Conservation (phyloP, 2,329 filamentous ascomycete species). For the Cercospora janseana region DNA sequence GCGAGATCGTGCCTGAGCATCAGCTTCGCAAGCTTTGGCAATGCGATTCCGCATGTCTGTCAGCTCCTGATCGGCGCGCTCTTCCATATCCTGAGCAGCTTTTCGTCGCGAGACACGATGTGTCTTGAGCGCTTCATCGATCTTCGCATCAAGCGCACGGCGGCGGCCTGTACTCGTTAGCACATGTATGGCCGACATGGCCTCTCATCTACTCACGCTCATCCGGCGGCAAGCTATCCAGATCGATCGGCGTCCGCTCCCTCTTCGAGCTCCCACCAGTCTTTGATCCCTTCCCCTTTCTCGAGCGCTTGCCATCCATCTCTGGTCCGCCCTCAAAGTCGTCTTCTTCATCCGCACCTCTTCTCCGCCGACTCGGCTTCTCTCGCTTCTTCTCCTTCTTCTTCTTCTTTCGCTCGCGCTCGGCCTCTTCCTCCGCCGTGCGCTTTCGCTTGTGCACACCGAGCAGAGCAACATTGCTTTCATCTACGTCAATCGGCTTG, state of each 20-base stretch:
- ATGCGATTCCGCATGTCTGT: constrained; percentile 83
- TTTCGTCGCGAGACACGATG: constrained; percentile 73
- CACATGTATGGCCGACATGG: constrained; percentile 20
- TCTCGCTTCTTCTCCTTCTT: constrained; percentile 30
- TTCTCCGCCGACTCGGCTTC: constrained; percentile 25
- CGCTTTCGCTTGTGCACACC: constrained; percentile 66
- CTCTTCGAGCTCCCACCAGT: constrained; percentile 45
- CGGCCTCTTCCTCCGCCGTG: constrained; percentile 58
- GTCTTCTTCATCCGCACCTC: constrained; percentile 23
- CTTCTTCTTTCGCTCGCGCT: constrained; percentile 53
- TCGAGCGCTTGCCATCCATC: constrained; percentile 54
- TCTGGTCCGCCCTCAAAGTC: constrained; percentile 46
- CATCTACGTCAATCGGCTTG: constrained; percentile 59
- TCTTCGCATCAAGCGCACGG: constrained; percentile 78
- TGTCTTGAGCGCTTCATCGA: constrained; percentile 85
- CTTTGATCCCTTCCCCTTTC: constrained; percentile 45
- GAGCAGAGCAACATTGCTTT: constrained; percentile 59
- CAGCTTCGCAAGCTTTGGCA: constrained; percentile 83
- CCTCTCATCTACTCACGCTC: constrained; percentile 59
- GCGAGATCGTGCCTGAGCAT: constrained; percentile 76
- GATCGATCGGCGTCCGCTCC: constrained; percentile 61
- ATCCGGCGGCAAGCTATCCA: constrained; percentile 77
- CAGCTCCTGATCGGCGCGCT: constrained; percentile 85
- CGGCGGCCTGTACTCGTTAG: constrained; percentile 56
- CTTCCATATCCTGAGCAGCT: constrained; percentile 88